Conservation (phyloP, 192 early-diverging fungal genomes). For the Umbelopsis ramanniana region DNA sequence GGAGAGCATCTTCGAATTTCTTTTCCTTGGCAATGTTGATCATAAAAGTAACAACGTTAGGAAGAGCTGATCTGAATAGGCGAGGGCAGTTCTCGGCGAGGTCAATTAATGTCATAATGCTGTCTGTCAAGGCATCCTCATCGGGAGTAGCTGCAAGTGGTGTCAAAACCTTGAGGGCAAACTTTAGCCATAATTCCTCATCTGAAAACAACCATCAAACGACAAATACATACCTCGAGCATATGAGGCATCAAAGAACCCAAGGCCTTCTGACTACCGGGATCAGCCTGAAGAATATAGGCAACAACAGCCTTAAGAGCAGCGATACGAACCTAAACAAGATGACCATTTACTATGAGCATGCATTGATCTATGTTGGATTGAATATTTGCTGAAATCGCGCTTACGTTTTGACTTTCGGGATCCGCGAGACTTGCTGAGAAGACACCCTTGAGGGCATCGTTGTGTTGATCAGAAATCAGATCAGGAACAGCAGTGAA, state of each 20-base stretch:
- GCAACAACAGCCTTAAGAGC: constrained; percentile 76
- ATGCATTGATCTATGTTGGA: no score
- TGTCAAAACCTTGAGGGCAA: constrained; percentile 56
- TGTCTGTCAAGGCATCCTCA: constrained; percentile 72
- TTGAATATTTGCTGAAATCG: background rate
- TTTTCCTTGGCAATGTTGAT: constrained; percentile 79
- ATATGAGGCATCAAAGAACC: constrained; percentile 79
- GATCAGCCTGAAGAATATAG: constrained; percentile 74
- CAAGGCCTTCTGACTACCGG: constrained; percentile 57
- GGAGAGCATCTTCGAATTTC: constrained; percentile 79
- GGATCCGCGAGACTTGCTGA: constrained; percentile 72
- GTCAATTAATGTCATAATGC: constrained; percentile 81
- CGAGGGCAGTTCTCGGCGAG: constrained; percentile 84
- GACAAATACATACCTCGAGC: constrained; percentile 61
- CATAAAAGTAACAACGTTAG: constrained; percentile 75
- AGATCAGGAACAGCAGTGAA: constrained; percentile 83
- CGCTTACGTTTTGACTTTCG: constrained; percentile 52
- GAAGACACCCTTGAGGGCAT: constrained; percentile 75
- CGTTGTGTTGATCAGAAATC: constrained; percentile 72
- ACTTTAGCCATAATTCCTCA: constrained; percentile 3
- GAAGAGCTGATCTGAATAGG: constrained; percentile 80
- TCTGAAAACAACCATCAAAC: background rate
- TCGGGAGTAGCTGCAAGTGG: constrained; percentile 71
- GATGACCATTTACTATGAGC: background rate
- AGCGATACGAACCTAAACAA: constrained; percentile 68